These are phyloP conservation scores for Pelargonium cotyledonis DNA, from an alignment of 441 rosid genomes.

Conservation along the genomic window DNA sequence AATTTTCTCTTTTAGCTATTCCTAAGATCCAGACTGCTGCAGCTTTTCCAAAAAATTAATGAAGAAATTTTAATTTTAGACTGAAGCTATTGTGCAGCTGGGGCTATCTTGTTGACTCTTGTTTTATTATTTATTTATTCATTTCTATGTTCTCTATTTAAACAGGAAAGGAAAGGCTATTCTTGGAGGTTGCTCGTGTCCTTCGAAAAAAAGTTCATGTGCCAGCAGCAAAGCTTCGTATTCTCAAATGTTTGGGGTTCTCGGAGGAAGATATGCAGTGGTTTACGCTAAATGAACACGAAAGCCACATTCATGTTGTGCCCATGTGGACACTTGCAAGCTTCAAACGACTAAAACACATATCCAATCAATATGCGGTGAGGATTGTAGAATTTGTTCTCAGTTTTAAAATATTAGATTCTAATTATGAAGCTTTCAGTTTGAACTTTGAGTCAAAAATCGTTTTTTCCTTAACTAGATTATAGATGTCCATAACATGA, in stretches of 20 bases:
- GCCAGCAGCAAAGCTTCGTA: constrained; percentile 54
- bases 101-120: background rate
- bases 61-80: no score
- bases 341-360: constrained; percentile 79
- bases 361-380: constrained; percentile 69
- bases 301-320: constrained; percentile 87
- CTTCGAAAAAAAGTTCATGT: constrained; percentile 64
- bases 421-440: background rate
- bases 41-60: no score
- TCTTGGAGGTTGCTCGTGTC: constrained; percentile 83
- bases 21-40: no score
- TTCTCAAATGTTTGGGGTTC: constrained; percentile 71
- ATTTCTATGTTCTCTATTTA: constrained; percentile 7
- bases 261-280: constrained; percentile 77
- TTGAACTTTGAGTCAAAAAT: background rate
- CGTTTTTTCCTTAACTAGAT: no score
- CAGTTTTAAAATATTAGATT: background rate
- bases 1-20: no score
- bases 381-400: constrained; percentile 17
- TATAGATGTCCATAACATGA: no score
- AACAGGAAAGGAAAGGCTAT: constrained; percentile 87
- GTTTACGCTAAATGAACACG: constrained; percentile 74
- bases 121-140: background rate
- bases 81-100: background rate
- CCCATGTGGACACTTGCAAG: constrained; percentile 99